Percentiles rank a stretch among this genome's conserved stretches.
phyloP scores from a whole-genome alignment of 2,329 filamentous ascomycete species.

The Ceratocystis cacaofunesta region DNA sequence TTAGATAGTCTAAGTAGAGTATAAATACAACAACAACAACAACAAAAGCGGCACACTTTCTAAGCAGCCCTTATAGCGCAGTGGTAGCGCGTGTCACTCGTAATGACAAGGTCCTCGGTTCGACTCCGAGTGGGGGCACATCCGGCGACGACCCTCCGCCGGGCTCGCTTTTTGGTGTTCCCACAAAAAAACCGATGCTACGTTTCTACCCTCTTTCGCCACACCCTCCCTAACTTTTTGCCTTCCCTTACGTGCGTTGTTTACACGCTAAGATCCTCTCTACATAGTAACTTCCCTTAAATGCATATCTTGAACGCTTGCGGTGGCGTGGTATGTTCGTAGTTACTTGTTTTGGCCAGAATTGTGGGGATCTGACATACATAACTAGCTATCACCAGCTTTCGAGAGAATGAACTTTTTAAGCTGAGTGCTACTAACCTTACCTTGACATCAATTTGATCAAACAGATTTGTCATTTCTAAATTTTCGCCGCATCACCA shows the following conservation, averaged over 20 bases:
- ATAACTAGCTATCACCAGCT: not conserved
- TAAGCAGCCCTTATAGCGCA: conserved; percentile 24
- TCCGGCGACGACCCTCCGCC: not conserved
- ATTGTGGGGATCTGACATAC: not conserved
- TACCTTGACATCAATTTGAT: not conserved
- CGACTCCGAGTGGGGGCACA: conserved; percentile 25
- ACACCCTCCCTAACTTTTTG: not conserved
- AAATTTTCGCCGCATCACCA: not conserved
- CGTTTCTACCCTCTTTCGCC: conserved; percentile 2
- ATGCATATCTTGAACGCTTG: not conserved
- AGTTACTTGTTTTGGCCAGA: not conserved
- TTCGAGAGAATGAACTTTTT: not conserved
- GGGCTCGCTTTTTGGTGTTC: not conserved
- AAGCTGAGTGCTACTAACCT: not conserved
- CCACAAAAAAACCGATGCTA: too few species aligned
- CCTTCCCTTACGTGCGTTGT: not conserved
- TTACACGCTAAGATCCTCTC: not conserved
- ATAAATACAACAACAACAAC: too few species aligned
- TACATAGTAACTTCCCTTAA: not conserved
- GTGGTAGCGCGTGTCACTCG: conserved; percentile 27
- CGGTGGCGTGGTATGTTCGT: not conserved
- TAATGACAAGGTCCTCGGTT: conserved; percentile 27
- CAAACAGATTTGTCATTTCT: not conserved
- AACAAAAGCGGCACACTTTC: too few species aligned
- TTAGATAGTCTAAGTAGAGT: too few species aligned